These are phyloP conservation scores for Pythium apleroticum DNA, from an alignment of 352 stramenopile genomes.

Conservation along the genomic window DNA sequence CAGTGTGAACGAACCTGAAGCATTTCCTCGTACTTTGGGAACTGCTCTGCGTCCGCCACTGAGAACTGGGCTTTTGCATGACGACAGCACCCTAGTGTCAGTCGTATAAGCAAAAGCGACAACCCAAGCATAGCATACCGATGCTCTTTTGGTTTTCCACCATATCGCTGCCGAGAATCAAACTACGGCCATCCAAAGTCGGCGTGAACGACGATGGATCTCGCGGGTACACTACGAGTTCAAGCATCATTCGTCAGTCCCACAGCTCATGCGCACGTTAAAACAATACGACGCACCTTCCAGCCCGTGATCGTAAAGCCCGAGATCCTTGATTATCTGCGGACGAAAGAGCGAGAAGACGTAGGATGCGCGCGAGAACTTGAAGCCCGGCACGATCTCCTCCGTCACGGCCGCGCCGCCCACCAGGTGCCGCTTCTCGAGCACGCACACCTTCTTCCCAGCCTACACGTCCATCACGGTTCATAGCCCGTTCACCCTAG, in stretches of 20 bases:
- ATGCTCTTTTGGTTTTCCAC: slow-evolving; percentile 75
- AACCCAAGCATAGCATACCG: too few species aligned
- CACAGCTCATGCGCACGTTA: neutral
- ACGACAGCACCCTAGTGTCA: neutral
- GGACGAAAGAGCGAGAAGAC: slow-evolving; percentile 89
- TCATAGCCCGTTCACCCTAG: too few species aligned
- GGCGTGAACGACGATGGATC: slow-evolving; percentile 90
- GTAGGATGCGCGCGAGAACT: slow-evolving; percentile 91
- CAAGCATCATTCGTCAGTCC: neutral
- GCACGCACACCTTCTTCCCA: slow-evolving; percentile 83
- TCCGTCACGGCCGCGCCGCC: slow-evolving; percentile 89
- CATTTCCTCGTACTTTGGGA: slow-evolving; percentile 83
- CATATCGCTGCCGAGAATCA: slow-evolving; percentile 83
- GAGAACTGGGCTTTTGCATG: slow-evolving; percentile 76
- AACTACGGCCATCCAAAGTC: slow-evolving; percentile 65
- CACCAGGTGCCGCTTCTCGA: slow-evolving; percentile 88
- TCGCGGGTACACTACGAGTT: slow-evolving; percentile 57
- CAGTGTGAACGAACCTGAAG: slow-evolving; percentile 43
- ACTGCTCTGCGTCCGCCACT: slow-evolving; percentile 66
- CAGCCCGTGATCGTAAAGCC: slow-evolving; percentile 75
- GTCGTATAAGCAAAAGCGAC: too few species aligned
- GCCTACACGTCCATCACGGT: slow-evolving; percentile 27
- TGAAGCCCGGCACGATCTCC: slow-evolving; percentile 89
- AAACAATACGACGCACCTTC: slow-evolving; percentile 38
- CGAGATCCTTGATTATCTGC: slow-evolving; percentile 88